Base-by-base conservation (phyloP, 1,284 basidiomycete species). In the Mycosarcoma maydis region DNA sequence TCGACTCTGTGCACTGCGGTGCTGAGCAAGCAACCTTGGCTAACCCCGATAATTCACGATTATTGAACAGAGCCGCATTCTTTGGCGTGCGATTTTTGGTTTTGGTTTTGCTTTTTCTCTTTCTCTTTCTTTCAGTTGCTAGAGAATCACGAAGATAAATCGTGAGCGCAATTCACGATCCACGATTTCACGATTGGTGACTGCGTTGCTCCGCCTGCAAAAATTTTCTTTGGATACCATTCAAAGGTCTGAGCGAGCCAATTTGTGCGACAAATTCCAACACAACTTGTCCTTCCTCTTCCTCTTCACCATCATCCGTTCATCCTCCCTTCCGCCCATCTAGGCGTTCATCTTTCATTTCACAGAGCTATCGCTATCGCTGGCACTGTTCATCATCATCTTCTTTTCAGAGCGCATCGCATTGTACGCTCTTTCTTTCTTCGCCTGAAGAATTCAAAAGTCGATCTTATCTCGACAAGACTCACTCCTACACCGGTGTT, bases 351-450 rank as follows among this genome's bases (percentile, higher is more conserved):
- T 37, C 33, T 43, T 26, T 38, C 46, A 40, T 49, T 17, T 41
- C 46, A 52, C 66, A 69, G 66, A 69, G 66, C 66, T 69, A 55
- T 47, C 30, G 20, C 13, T 62, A 62, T 59, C 66, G 49, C 66
- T 69, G 59, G n/a, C n/a, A n/a, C n/a, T n/a, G n/a, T n/a, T 69
- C 27, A 29, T 39, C 58, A 43, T 34, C 50, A 46, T 20, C 39
- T 24, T 33, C 32, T 19, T 19, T 43, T 30, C 17, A 6, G 37
- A 52, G 55, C 53, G 66, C 58, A 39, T 38, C 11, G 27, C 16
- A 27, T 13, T 13, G 13, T 22, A 53, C 51, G 50, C 61, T 65
- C 55, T 50, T 54, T 50, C 17, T 36, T 49, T 54, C 50, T 57
- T 55, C 50, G 36, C 47, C 26, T 47, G 45, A 50, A 61, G 50